Evolutionary conservation across 345 rosid species (phyloP), one percentile per base, ranked within the genome.

Genomic region (Hirschfeldia incana): DNA sequence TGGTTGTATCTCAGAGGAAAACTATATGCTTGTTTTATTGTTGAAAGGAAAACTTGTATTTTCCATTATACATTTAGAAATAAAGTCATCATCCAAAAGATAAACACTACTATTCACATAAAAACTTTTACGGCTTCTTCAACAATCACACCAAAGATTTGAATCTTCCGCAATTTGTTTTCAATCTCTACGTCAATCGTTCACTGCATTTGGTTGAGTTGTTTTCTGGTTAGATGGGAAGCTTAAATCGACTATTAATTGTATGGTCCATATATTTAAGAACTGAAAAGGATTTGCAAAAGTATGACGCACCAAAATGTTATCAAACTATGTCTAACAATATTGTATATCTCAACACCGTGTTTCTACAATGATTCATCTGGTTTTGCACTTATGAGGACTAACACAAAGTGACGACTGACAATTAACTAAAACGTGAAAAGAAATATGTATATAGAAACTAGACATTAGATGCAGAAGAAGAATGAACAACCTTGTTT

Each of bases 401-500:
- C 70, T 30, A 78, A 66, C 76, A 57, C 63, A 79, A 67, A 44
- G 63, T 33, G 59, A 67, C 73, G 58, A 72, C 42, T 46, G 61
- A 46, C 6, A 71, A 64, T 32, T 28, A 27, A 66, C 49, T 33
- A 73, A 60, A 44, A 15, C 10, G 15, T 1, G 5, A 58, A 46
- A 79, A 10, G 16, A 13, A 26, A 26, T 30, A 12, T 11, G 15
- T 59, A 6, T 58, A 27, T 29, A 73, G 72, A 69, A 65, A 66
- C 77, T 76, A 81, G 32, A 76, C 76, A 69, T 89, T 74, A 69
- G 88, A 84, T 55, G 90, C 32, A 59, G 85, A 88, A 64, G 92
- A 83, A 73, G 94, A 86, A 82, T 95, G 91, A 81, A 86, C 94
- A 87, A 91, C 94, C 91, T 91, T 93, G 92, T 87, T 95, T 83